Percentiles rank a stretch among this genome's conserved stretches.
These are phyloP conservation scores for Chenopodium formosanum DNA, from an alignment of 148 eudicot genomes.

Conservation along the genomic window DNA sequence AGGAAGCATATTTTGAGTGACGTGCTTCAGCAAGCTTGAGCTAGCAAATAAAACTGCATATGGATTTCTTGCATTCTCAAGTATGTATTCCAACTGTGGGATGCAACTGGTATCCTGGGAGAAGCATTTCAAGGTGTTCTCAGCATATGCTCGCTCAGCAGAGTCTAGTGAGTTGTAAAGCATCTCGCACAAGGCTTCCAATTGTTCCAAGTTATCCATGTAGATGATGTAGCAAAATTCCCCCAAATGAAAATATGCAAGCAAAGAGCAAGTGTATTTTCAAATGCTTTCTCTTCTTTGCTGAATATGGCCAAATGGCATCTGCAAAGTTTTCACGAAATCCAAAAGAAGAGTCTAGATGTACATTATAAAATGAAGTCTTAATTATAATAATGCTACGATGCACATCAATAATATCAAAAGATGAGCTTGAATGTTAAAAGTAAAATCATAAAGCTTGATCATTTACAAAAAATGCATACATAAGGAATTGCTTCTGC, in stretches of 20 bases:
- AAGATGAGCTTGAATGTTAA: constrained; percentile 19
- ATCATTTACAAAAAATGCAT: constrained; percentile 26
- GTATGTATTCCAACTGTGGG: constrained; percentile 82
- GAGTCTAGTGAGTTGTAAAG: constrained; percentile 92
- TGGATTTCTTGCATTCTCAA: constrained; percentile 83
- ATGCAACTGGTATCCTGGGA: constrained; percentile 73
- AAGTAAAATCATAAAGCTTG: constrained; percentile 21
- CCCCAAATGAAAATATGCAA: constrained; percentile 20
- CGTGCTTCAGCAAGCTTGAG: constrained; percentile 97
- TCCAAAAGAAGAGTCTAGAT: constrained; percentile 43
- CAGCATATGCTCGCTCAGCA: constrained; percentile 87
- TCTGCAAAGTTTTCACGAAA: constrained; percentile 45
- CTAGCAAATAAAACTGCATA: constrained; percentile 90
- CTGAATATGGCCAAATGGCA: constrained; percentile 29
- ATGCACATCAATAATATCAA: constrained; percentile 17
- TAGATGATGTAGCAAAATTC: constrained; percentile 25
- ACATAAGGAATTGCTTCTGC: constrained; percentile 30
- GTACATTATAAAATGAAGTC: constrained; percentile 27
- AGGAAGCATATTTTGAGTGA: constrained; percentile 72
- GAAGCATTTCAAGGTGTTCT: constrained; percentile 76
- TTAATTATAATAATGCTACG: constrained; percentile 15
- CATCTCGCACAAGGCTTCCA: constrained; percentile 92
- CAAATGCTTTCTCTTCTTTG: constrained; percentile 26
- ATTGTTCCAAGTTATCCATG: constrained; percentile 89
- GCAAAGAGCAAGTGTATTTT: constrained; percentile 25